A percentile compares a stretch with the other conserved stretches of the same genome.
Evolutionary conservation across 2,329 filamentous ascomycete genomes (phyloP).

Genomic region (Colletotrichum musae): DNA sequence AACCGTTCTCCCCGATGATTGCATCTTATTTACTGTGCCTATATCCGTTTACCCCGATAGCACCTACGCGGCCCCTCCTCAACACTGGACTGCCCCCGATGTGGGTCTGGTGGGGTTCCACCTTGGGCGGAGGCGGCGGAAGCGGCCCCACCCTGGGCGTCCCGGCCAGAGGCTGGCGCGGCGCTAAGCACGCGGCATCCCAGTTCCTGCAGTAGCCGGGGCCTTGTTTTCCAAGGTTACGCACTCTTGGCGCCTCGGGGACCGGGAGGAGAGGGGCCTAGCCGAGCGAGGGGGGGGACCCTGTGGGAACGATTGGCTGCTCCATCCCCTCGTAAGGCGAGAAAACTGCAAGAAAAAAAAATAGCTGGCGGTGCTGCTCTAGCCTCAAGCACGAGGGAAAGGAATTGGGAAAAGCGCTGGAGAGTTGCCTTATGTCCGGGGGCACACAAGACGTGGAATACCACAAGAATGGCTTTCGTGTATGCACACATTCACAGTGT

Average conservation of each 20-base stretch:
- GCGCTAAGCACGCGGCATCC: slow-evolving; percentile 37
- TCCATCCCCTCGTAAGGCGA: not conserved
- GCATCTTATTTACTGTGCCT: slow-evolving; percentile 6
- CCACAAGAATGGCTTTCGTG: slow-evolving; percentile 28
- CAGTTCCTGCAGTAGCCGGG: slow-evolving; percentile 40
- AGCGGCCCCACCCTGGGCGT: slow-evolving; percentile 23
- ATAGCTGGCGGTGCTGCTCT: slow-evolving; percentile 9
- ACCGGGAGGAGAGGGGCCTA: slow-evolving; percentile 3
- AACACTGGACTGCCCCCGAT: not conserved
- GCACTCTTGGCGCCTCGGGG: slow-evolving; percentile 29
- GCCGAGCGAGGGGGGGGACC: not conserved
- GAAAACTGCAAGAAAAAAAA: not conserved
- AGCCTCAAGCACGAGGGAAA: not conserved
- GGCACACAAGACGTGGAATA: slow-evolving; percentile 14
- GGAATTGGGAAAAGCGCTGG: no score
- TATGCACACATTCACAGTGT: slow-evolving; percentile 29
- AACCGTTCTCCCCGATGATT: slow-evolving; percentile 17
- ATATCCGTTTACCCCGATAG: slow-evolving; percentile 21
- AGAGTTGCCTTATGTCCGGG: not conserved
- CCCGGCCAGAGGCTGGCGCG: slow-evolving; percentile 11
- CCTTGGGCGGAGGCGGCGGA: slow-evolving; percentile 15
- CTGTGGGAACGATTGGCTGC: not conserved
- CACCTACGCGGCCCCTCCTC: not conserved
- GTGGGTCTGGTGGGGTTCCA: slow-evolving; percentile 4
- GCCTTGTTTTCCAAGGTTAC: slow-evolving; percentile 33